A percentile compares a stretch with the other conserved stretches of the same genome.
Conservation (phyloP, 441 rosid species). For the Adansonia grandidieri region DNA sequence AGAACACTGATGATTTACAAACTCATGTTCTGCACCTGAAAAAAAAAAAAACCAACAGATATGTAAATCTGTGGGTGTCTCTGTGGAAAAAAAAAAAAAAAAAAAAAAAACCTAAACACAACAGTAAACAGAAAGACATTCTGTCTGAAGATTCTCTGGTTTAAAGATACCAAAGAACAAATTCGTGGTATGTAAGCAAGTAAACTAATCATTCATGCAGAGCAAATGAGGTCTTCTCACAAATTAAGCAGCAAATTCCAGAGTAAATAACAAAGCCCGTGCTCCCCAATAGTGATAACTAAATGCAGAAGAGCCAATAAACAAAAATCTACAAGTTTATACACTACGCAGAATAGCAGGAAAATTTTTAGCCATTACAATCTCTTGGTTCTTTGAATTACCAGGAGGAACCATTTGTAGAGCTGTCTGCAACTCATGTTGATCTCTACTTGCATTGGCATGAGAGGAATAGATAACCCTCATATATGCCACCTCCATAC, state of each 20-base stretch:
- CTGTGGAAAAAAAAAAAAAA: too few species aligned
- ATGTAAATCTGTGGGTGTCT: not conserved
- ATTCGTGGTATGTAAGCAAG: not conserved
- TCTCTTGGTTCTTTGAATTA: constrained; percentile 32
- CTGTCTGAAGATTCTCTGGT: not conserved
- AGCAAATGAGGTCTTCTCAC: not conserved
- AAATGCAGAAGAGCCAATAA: not conserved
- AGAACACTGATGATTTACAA: constrained; percentile 8
- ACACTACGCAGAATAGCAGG: not conserved
- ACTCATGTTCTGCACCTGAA: not conserved
- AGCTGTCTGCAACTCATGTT: constrained; percentile 69
- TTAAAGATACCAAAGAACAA: not conserved
- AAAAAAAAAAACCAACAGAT: not conserved
- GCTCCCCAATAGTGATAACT: constrained; percentile 11
- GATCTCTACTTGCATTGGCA: constrained; percentile 68
- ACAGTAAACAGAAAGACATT: not conserved
- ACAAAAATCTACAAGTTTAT: constrained; percentile 1
- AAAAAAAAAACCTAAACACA: not conserved
- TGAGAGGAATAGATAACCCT: constrained; percentile 79
- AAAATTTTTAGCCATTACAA: not conserved
- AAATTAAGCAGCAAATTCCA: not conserved
- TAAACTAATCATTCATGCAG: not conserved
- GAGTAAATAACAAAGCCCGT: not conserved
- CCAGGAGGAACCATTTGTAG: constrained; percentile 86
- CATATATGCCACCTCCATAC: constrained; percentile 93